phyloP scores from a whole-genome alignment of 1,284 basidiomycete genomes.

The Ceratorhiza oryzae-sativae region DNA sequence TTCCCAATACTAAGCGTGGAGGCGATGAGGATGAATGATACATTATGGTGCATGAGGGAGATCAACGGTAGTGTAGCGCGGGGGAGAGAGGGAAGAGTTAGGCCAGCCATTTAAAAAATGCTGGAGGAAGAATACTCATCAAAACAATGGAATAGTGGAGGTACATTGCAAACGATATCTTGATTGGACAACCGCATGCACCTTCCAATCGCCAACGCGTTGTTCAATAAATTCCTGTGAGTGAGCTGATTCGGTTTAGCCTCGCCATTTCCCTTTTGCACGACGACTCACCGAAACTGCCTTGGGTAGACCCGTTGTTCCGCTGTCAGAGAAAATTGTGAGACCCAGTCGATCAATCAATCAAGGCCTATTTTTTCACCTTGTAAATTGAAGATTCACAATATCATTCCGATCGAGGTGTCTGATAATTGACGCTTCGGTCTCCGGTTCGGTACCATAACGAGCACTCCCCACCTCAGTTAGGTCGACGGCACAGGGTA shows the following conservation, averaged over 20 bases:
- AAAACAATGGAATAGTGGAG: slow-evolving; percentile 86
- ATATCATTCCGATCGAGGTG: slow-evolving; percentile 64
- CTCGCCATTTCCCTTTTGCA: neutral
- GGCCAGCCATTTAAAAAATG: neutral
- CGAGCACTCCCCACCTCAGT: slow-evolving; percentile 62
- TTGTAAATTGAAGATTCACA: slow-evolving; percentile 84
- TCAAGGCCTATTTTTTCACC: slow-evolving; percentile 54
- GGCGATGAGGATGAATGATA: neutral
- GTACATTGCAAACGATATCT: slow-evolving; percentile 78
- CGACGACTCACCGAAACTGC: slow-evolving; percentile 70
- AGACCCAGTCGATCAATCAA: neutral
- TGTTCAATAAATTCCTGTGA: slow-evolving; percentile 80
- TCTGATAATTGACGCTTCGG: slow-evolving; percentile 46
- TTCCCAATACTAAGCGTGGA: slow-evolving; percentile 78
- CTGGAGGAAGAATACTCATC: slow-evolving; percentile 63
- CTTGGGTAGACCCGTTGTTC: slow-evolving; percentile 80
- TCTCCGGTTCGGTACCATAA: slow-evolving; percentile 56
- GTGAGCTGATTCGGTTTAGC: slow-evolving; percentile 62
- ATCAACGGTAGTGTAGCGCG: slow-evolving; percentile 10
- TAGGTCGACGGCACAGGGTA: slow-evolving; percentile 68
- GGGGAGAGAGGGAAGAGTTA: slow-evolving; percentile 10
- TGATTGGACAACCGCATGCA: slow-evolving; percentile 70
- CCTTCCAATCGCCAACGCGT: slow-evolving; percentile 71
- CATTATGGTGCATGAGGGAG: slow-evolving; percentile 37
- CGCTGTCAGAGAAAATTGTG: slow-evolving; percentile 54